Percentiles rank a stretch among this genome's conserved stretches.
Evolutionary conservation across 139 green algal species (phyloP).

Genomic region (Ulvella scutata): DNA sequence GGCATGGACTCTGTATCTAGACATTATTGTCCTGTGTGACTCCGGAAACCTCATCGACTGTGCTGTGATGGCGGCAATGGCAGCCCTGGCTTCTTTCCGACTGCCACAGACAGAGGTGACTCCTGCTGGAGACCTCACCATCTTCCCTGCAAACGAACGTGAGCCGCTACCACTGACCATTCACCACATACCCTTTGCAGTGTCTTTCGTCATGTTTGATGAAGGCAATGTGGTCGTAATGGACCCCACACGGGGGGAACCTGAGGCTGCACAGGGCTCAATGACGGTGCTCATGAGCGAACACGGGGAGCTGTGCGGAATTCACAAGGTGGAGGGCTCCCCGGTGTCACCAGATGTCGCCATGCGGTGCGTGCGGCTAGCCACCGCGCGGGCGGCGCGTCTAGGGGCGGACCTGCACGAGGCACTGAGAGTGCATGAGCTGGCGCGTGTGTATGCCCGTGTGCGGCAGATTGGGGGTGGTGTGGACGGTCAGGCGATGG

Average conservation of each 20-base stretch:
- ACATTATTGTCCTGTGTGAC: not conserved
- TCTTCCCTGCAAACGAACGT: not conserved
- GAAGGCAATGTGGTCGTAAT: not conserved
- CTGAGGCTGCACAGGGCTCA: not conserved
- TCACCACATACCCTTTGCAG: not conserved
- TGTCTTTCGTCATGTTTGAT: not conserved
- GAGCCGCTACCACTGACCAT: not conserved
- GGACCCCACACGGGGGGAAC: not conserved
- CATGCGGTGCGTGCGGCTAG: not conserved
- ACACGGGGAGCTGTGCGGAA: not conserved
- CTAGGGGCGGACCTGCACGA: not conserved
- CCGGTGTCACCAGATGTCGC: not conserved
- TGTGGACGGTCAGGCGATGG: not conserved
- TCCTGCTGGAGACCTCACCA: not conserved
- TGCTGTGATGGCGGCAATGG: not conserved
- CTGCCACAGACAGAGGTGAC: not conserved
- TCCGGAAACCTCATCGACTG: not conserved
- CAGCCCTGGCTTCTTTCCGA: not conserved
- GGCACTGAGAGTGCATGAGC: not conserved
- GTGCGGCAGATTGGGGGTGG: not conserved
- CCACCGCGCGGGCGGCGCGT: not conserved
- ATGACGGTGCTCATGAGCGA: not conserved
- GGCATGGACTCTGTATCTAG: not conserved
- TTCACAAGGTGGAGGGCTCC: slow-evolving; percentile 2
- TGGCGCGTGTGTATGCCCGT: not conserved